A percentile compares a stretch with the other conserved stretches of the same genome.
Evolutionary conservation across 1,284 basidiomycete genomes (phyloP).

Genomic region (Chalciporus sp.): DNA sequence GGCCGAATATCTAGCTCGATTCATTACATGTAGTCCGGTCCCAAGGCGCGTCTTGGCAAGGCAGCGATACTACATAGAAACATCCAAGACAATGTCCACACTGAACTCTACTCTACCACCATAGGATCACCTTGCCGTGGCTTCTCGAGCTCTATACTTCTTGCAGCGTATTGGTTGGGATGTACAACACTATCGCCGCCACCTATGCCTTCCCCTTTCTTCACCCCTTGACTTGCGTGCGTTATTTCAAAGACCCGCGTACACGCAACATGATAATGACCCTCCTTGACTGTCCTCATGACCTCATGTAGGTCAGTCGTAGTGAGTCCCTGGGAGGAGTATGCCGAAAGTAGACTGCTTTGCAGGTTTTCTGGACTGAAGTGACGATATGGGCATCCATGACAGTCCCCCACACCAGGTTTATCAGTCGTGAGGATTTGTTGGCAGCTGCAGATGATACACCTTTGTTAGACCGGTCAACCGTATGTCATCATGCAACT

Average conservation of each 20-base stretch:
- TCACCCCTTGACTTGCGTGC: conserved; percentile 73
- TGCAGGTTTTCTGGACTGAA: conserved; percentile 87
- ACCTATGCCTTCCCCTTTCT: conserved; percentile 89
- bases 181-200: conserved; percentile 90
- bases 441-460: conserved; percentile 69
- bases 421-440: conserved; percentile 84
- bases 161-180: conserved; percentile 85
- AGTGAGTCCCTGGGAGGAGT: conserved; percentile 67
- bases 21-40: too few relatives aligned
- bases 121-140: conserved; percentile 34
- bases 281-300: conserved; percentile 76
- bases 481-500: conserved; percentile 16
- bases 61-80: too few relatives aligned
- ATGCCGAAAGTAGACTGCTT: conserved; percentile 74
- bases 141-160: conserved; percentile 68
- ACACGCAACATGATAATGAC: conserved; percentile 95
- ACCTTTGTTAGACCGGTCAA: neutral
- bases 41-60: too few relatives aligned
- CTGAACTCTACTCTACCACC: conserved; percentile 22
- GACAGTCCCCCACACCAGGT: conserved; percentile 73
- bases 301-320: conserved; percentile 84
- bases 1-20: too few relatives aligned
- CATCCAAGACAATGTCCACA: neutral
- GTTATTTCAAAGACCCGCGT: conserved; percentile 97
- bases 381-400: conserved; percentile 96